phyloP scores from a whole-genome alignment of 371 early-diverging fungal species.

The Nematocida sp. region DNA sequence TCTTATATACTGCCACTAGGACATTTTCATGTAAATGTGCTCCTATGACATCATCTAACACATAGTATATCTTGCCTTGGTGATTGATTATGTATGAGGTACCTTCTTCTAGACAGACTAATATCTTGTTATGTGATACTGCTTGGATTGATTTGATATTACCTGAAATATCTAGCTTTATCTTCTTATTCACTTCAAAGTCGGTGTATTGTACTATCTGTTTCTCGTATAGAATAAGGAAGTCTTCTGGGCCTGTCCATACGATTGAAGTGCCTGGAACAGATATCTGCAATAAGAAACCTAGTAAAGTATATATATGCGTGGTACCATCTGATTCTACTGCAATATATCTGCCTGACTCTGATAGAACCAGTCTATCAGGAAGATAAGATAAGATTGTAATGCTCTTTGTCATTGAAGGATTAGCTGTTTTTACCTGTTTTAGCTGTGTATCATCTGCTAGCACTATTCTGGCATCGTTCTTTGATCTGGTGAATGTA shows the following conservation, averaged over 20 bases:
- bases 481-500: background rate
- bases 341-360: conserved; percentile 20
- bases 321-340: conserved; percentile 38
- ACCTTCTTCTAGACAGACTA: conserved; percentile 1
- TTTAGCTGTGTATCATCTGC: conserved; percentile 26
- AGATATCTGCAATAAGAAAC: conserved; percentile 39
- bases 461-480: conserved; percentile 21
- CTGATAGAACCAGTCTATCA: conserved; percentile 20
- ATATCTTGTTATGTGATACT: background rate
- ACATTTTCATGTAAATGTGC: conserved; percentile 41
- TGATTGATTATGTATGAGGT: background rate
- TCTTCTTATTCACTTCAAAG: conserved; percentile 34
- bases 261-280: conserved; percentile 31
- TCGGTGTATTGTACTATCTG: conserved; percentile 17
- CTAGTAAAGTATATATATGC: conserved; percentile 34
- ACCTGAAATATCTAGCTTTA: background rate
- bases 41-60: conserved; percentile 28
- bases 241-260: conserved; percentile 48
- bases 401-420: background rate
- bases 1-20: conserved; percentile 1
- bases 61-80: background rate
- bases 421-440: conserved; percentile 31
- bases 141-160: background rate
- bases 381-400: conserved; percentile 41
- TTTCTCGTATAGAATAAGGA: conserved; percentile 19